phyloP scores from a whole-genome alignment of 2,329 filamentous ascomycete species.

The Alternaria sp. region DNA sequence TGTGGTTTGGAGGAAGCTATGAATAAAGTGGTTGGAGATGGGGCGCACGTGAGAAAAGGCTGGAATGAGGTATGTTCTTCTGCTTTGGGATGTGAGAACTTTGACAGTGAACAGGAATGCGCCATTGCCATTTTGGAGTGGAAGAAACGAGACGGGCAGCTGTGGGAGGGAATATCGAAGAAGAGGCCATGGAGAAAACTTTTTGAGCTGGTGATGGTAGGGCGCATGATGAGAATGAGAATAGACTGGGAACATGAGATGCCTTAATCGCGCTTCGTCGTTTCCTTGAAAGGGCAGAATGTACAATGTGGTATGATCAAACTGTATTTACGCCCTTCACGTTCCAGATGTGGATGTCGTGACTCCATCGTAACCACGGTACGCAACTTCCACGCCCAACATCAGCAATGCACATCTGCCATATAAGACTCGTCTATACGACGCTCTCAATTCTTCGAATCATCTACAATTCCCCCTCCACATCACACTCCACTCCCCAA shows the following conservation, averaged over 20 bases:
- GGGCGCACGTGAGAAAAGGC: no score
- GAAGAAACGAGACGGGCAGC: no score
- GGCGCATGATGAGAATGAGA: no score
- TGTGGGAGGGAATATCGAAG: no score
- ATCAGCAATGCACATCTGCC: neutral
- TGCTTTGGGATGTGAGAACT: neutral
- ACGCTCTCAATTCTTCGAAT: neutral
- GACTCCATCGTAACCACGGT: neutral
- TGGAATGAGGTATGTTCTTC: neutral
- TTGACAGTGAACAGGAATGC: neutral
- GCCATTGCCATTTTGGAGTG: no score
- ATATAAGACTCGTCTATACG: neutral
- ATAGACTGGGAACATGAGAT: no score
- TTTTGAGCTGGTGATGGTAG: no score
- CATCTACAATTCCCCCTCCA: neutral
- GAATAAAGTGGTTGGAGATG: no score
- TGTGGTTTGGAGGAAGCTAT: no score
- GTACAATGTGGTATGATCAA: rapidly evolving
- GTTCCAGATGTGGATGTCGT: neutral
- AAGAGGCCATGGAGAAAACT: no score
- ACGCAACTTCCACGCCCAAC: neutral
- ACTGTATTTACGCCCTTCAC: neutral
- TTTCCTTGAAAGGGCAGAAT: neutral
- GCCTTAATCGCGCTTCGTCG: neutral
- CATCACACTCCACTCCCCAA: neutral